Conservation (phyloP, 352 stramenopile genomes). For the Plasmopara muralis region DNA sequence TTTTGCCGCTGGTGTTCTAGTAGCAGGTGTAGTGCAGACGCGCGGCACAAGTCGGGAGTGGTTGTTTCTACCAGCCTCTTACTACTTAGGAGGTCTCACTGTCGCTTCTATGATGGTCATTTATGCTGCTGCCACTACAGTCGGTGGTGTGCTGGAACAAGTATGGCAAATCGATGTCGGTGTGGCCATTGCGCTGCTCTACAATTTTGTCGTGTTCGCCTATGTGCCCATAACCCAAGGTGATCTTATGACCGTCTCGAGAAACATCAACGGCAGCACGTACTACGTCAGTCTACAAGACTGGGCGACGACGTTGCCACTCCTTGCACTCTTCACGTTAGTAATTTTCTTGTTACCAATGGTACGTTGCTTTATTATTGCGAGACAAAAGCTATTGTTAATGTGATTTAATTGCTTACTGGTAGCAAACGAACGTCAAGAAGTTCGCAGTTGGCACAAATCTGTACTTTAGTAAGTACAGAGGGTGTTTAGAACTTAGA, state of each 20-base stretch:
- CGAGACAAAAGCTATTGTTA: background rate
- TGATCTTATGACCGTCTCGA: conserved; percentile 34
- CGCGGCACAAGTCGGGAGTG: conserved; percentile 31
- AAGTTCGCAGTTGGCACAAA: conserved; percentile 75
- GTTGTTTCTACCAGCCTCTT: conserved; percentile 51
- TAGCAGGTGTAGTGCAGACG: conserved; percentile 56
- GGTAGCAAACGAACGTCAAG: conserved; percentile 59
- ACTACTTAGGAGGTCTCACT: conserved; percentile 62
- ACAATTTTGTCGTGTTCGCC: conserved; percentile 62
- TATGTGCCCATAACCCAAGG: conserved; percentile 44
- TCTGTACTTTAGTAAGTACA: conserved; percentile 64
- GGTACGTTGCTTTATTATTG: conserved; percentile 14
- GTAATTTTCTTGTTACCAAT: conserved; percentile 54
- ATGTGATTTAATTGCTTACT: background rate
- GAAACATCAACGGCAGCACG: conserved; percentile 41
- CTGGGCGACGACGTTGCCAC: conserved; percentile 44
- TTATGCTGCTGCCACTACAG: conserved; percentile 48
- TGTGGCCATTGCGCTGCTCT: conserved; percentile 62
- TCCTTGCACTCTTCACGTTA: conserved; percentile 64
- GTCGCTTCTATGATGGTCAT: conserved; percentile 68
- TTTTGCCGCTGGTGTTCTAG: conserved; percentile 50
- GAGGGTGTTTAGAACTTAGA: background rate
- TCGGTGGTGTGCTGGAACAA: conserved; percentile 54
- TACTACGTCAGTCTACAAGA: conserved; percentile 68
- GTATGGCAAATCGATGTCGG: conserved; percentile 71